These are phyloP conservation scores for Abelmoschus esculentus DNA, from an alignment of 345 rosid species.

Conservation along the genomic window DNA sequence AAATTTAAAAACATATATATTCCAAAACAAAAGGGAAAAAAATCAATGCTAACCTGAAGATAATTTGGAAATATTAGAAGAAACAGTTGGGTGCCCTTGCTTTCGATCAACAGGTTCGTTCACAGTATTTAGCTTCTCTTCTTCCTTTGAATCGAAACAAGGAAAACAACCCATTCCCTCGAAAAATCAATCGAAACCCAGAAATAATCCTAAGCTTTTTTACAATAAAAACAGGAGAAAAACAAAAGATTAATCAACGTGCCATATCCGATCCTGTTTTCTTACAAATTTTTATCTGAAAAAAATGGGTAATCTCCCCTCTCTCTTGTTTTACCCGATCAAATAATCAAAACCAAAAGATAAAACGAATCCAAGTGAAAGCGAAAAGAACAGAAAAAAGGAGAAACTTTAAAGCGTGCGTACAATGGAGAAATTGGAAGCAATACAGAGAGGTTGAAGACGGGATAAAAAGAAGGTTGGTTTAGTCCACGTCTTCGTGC, in stretches of 20 bases:
- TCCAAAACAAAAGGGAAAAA: too few species aligned
- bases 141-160: slow-evolving; percentile 90
- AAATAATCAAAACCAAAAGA: not conserved
- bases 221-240: not conserved
- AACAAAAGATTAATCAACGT: not conserved
- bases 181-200: not conserved
- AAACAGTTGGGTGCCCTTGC: slow-evolving; percentile 35
- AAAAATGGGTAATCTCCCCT: too few species aligned
- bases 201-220: not conserved
- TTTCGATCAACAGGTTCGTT: slow-evolving; percentile 48
- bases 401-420: not conserved
- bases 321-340: not conserved
- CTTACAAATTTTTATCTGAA: not conserved
- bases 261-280: not conserved
- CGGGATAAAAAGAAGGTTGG: not conserved
- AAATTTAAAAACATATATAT: too few species aligned
- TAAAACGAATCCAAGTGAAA: not conserved
- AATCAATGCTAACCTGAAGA: slow-evolving; percentile 56
- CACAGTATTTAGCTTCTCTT: slow-evolving; percentile 59
- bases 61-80: slow-evolving; percentile 58
- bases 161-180: slow-evolving; percentile 83
- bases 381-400: not conserved
- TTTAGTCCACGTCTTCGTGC: not conserved
- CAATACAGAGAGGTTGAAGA: not conserved
- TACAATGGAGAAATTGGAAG: not conserved